Evolutionary conservation across 257 asterid species (phyloP), one percentile per base, ranked within the genome.

Genomic region (Lantana camara): DNA sequence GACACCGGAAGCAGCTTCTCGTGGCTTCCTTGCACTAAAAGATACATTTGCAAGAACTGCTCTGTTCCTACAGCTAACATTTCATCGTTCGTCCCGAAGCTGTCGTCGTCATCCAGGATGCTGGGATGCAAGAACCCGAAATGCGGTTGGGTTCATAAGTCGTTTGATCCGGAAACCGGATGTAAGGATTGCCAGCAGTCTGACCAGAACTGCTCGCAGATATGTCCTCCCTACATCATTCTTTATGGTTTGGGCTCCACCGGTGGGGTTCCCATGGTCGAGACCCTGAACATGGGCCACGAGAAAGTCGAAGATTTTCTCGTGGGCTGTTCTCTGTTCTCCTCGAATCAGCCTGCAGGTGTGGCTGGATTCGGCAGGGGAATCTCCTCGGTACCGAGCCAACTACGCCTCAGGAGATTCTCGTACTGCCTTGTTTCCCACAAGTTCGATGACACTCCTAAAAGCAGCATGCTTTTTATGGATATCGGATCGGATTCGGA

Each of bases 1-100:
- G 99, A 90, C 73, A 93, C 99, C 0, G 99, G 96, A 0, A 93
- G 97, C 69, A 82, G 81, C 71, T 84, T 87, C 38, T 86, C 89
- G 19, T 93, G 97, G 99, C 76, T 93, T 45, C 99, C 99, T 4
- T 93, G 99, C 48, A 90, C 97, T 9, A 74, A 68, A 50, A 71
- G 78, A 27, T 93, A 93, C 41, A 37, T 57, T 17, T 93, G 99
- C 67, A 82, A 57, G 34, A 71, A 79, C 74, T 91, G 96, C 48
- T 71, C 88, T 7, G 24, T 27, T 73, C 58, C 77, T 0, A 23
- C 70, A 9, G 50, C 64, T 12, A 44, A 15, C 23, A 80, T 82
- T 23, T 51, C 88, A 0, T 55, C 88, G 5, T 92, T 83, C 82
- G 60, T 80, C 32, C 98, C 98, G 0, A 89, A 75, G 20, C 65